Percentiles rank a stretch among this genome's conserved stretches.
phyloP scores from a whole-genome alignment of 345 rosid genomes.

The Microthlaspi erraticum region DNA sequence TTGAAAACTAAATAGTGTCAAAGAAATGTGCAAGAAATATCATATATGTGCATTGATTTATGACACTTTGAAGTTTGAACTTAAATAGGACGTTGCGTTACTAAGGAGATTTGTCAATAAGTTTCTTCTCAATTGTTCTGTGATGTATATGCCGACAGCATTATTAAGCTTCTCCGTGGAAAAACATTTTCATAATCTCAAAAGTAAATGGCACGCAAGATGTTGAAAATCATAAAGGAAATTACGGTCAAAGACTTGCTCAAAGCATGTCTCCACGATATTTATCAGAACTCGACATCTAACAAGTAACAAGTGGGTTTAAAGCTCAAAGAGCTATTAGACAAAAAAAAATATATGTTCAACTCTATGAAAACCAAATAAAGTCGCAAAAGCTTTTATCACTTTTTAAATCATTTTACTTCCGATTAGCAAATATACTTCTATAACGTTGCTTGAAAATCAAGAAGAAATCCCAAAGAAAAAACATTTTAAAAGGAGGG shows the following conservation, averaged over 20 bases:
- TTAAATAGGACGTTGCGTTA: not conserved
- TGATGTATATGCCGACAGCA: not conserved
- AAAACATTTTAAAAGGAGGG: constrained; percentile 2
- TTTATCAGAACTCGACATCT: constrained; percentile 26
- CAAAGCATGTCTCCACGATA: constrained; percentile 32
- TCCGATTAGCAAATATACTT: not conserved
- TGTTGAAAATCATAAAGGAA: constrained; percentile 28
- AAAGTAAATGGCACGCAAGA: not conserved
- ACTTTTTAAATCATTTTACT: not conserved
- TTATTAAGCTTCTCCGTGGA: not conserved
- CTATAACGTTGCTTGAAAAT: constrained; percentile 7
- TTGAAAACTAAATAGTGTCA: no score
- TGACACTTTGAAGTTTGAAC: not conserved
- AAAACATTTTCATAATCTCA: not conserved
- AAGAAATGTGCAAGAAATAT: no score
- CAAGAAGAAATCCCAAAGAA: constrained; percentile 5
- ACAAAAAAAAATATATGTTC: constrained; percentile 17
- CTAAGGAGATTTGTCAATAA: not conserved
- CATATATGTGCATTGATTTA: no score
- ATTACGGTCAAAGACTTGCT: constrained; percentile 35
- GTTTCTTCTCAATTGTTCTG: not conserved
- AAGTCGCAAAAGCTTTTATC: constrained; percentile 23
- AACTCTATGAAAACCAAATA: not conserved
- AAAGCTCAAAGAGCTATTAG: constrained; percentile 25
- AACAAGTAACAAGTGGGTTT: constrained; percentile 36